Base-by-base conservation (phyloP, 805 yeast genomes). In the Candida mattraensis region DNA sequence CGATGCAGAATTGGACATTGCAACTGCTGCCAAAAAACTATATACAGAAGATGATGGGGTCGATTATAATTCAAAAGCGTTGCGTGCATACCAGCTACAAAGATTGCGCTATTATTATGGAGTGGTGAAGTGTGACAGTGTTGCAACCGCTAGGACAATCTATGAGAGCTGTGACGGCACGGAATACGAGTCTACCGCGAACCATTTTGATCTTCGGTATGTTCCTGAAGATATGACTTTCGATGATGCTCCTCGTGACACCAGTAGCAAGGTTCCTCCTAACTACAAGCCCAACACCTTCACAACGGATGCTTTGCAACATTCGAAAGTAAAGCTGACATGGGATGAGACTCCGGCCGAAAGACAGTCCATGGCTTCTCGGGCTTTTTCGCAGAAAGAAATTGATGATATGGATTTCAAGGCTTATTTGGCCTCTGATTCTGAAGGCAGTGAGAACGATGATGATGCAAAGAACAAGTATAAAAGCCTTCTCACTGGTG, bases 271-370 rank as follows among this genome's bases (percentile, higher is more conserved):
- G 44, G 66, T 88, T 7, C 96, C 98, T 5, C 63, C 78, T 2
- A 76, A 75, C 31, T 93, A 93, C 61, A 80, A 78, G 48, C 99
- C 99, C 13, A 69, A 69, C 35, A 58, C 64, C 15, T 93, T 93
- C 60, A 85, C 86, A 19, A 93, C 99, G 3, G 97, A 87, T 63
- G 99, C 99, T 0, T 70, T 93, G 41, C 96, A 93, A 58, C 96
- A 88, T 56, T 89, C 98, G 11, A 93, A 89, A 54, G 99, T 93
- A 32, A 89, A 87, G 60, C 70, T 93, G 48, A 89, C 98, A 0
- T 93, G 99, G 99, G 99, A 93, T 61, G 98, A 91, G 64, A 94
- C 98, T 0, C 98, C 99, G 5, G 82, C 80, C 39, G 97, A 88
- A 53, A 76, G 99, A 54, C 60, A 78, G 12, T 78, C 83, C 40